A percentile compares a stretch with the other conserved stretches of the same genome.
Evolutionary conservation across 2,329 filamentous ascomycete genomes (phyloP).

Genomic region (Cladosporium halotolerans): DNA sequence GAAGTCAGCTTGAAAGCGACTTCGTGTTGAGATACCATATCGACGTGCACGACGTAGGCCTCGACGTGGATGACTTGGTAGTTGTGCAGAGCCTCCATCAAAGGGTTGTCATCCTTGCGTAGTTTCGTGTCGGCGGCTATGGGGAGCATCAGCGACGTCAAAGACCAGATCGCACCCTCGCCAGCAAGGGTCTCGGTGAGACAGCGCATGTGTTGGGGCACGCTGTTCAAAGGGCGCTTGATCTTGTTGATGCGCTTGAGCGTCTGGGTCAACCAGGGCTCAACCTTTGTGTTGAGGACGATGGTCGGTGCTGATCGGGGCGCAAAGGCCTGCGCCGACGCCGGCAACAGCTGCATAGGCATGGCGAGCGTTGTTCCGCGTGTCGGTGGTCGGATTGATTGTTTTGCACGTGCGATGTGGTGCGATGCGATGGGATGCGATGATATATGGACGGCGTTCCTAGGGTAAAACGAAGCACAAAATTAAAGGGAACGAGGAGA

Average conservation of each 20-base stretch:
- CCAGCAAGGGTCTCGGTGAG: slow-evolving; percentile 91
- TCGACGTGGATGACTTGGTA: slow-evolving; percentile 90
- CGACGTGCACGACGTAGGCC: slow-evolving; percentile 96
- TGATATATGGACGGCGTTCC: slow-evolving; percentile 23
- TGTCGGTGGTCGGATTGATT: neutral
- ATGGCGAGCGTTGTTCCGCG: slow-evolving; percentile 46
- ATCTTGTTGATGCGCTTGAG: slow-evolving; percentile 94
- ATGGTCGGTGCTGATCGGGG: slow-evolving; percentile 91
- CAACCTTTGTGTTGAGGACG: slow-evolving; percentile 83
- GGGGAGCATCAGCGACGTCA: slow-evolving; percentile 86
- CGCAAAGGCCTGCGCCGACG: slow-evolving; percentile 93
- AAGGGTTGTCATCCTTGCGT: slow-evolving; percentile 70
- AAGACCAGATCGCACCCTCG: slow-evolving; percentile 84
- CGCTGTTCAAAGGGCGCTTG: slow-evolving; percentile 95
- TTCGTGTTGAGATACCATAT: slow-evolving; percentile 96
- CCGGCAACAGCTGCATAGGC: slow-evolving; percentile 88
- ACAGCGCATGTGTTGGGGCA: slow-evolving; percentile 90
- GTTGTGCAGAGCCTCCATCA: slow-evolving; percentile 84
- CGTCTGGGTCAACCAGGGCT: slow-evolving; percentile 94
- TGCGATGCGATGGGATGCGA: slow-evolving; percentile 22
- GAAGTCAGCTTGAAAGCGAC: slow-evolving; percentile 95
- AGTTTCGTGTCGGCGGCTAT: slow-evolving; percentile 83
- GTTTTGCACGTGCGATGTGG: slow-evolving; percentile 17
- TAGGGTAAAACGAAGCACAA: slow-evolving; percentile 16
- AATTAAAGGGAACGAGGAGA: slow-evolving; percentile 19